Percentiles rank a stretch among this genome's conserved stretches.
Evolutionary conservation across 306 rosid genomes (phyloP).

Genomic region (Malus domestica): ASM211411v1 NC_041790.1:2282001-2282500

Average conservation of each 20-base stretch:
- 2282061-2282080: constrained; percentile 10
- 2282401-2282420: constrained; percentile 56
- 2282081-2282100: constrained; percentile 52
- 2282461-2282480: constrained; percentile 32
- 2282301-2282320: constrained; percentile 21
- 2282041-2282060: constrained; percentile 7
- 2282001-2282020: neutral
- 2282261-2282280: constrained; percentile 30
- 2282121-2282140: constrained; percentile 36
- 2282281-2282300: constrained; percentile 16
- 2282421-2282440: constrained; percentile 41
- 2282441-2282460: constrained; percentile 45
- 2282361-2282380: constrained; percentile 39
- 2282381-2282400: constrained; percentile 8
- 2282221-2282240: constrained; percentile 53
- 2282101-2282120: constrained; percentile 75
- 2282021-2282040: neutral
- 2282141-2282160: constrained; percentile 31
- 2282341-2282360: constrained; percentile 22
- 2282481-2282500: constrained; percentile 93
- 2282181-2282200: neutral
- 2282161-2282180: constrained; percentile 11
- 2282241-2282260: constrained; percentile 59
- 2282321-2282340: constrained; percentile 25
- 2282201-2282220: neutral